phyloP scores from a whole-genome alignment of 768 basidiomycete species.

The Naganishia friedmannii region DNA sequence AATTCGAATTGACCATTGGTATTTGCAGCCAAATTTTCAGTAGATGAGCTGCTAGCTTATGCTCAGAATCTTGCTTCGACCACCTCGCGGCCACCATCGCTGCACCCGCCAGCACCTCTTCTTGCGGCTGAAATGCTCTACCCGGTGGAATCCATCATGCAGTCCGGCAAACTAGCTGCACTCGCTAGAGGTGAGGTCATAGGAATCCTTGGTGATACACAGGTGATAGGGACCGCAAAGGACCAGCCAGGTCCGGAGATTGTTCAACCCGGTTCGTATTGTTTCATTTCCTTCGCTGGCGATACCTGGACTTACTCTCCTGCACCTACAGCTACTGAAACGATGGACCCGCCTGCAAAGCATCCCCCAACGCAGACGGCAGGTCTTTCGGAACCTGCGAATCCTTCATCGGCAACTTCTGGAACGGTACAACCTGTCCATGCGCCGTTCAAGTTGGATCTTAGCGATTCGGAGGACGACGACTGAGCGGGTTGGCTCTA shows the following conservation, averaged over 20 bases:
- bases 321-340: not conserved
- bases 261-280: not conserved
- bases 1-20: not conserved
- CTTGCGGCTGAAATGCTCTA: conserved; percentile 17
- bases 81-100: conserved; percentile 16
- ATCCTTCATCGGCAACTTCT: not conserved
- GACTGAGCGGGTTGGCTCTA: not conserved
- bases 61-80: conserved; percentile 25
- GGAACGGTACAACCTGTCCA: not conserved
- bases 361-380: not conserved
- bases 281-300: not conserved
- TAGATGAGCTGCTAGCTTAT: conserved; percentile 17
- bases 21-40: conserved; percentile 17
- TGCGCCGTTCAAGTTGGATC: conserved; percentile 28
- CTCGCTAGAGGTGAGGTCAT: conserved; percentile 24
- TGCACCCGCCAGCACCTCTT: conserved; percentile 6
- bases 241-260: conserved; percentile 3
- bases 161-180: conserved; percentile 20
- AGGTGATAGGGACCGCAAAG: conserved; percentile 6
- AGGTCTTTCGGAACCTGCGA: not conserved
- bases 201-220: conserved; percentile 19
- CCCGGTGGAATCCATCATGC: conserved; percentile 22
- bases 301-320: not conserved
- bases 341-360: not conserved
- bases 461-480: conserved; percentile 29